Conservation (phyloP, 257 asterid genomes). For the Sherardia arvensis region DNA sequence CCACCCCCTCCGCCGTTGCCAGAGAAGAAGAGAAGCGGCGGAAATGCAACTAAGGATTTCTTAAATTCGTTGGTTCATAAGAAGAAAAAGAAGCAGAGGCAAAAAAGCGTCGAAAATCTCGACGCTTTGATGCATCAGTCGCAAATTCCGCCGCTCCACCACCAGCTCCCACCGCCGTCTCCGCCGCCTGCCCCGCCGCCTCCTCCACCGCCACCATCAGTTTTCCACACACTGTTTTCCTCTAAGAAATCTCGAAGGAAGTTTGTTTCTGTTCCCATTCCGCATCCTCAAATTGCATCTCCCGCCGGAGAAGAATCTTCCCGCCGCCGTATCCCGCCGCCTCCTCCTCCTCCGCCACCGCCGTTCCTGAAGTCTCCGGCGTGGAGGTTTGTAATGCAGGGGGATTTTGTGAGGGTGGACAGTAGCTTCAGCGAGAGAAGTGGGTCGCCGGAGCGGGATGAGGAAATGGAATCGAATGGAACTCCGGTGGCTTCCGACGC, state of each 20-base stretch:
- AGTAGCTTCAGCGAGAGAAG: slow-evolving; percentile 60
- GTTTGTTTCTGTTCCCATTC: slow-evolving; percentile 27
- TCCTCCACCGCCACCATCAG: slow-evolving; percentile 49
- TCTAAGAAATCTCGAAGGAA: slow-evolving; percentile 54
- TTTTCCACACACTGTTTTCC: slow-evolving; percentile 44
- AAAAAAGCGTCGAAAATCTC: slow-evolving; percentile 52
- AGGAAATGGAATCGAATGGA: slow-evolving; percentile 50
- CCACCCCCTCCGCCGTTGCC: slow-evolving; percentile 38
- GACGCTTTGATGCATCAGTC: slow-evolving; percentile 57
- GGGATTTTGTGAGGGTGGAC: slow-evolving; percentile 69
- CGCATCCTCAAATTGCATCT: slow-evolving; percentile 17
- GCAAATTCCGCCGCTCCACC: slow-evolving; percentile 31
- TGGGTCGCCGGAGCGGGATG: slow-evolving; percentile 67
- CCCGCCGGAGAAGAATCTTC: slow-evolving; percentile 66
- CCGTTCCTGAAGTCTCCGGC: slow-evolving; percentile 47
- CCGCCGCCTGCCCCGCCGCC: slow-evolving; percentile 29
- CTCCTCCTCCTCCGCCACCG: slow-evolving; percentile 72
- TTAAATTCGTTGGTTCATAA: slow-evolving; percentile 61
- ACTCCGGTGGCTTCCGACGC: slow-evolving; percentile 42
- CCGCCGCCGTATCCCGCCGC: slow-evolving; percentile 25
- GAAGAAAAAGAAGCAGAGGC: slow-evolving; percentile 67
- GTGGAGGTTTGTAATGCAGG: slow-evolving; percentile 78
- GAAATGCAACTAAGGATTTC: slow-evolving; percentile 63
- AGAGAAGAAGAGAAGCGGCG: slow-evolving; percentile 44
- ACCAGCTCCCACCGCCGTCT: slow-evolving; percentile 32